Conservation (phyloP, 345 rosid genomes). For the Eucalyptus polyanthemos region DNA sequence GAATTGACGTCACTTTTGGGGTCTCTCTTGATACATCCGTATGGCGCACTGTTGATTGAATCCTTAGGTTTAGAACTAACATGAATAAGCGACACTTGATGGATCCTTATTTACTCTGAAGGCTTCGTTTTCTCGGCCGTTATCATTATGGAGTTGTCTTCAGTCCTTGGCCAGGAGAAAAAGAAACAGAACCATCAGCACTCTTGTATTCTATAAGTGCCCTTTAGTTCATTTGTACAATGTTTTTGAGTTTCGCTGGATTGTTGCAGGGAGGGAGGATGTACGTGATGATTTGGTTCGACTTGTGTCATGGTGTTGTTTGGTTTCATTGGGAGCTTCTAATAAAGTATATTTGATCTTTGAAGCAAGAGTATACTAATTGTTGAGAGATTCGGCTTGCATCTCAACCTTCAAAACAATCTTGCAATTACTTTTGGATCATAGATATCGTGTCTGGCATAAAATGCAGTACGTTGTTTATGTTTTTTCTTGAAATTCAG, state of each 20-base stretch:
- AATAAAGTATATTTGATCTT: not conserved
- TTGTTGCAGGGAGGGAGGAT: not conserved
- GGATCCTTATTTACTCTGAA: not conserved
- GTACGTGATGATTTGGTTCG: not conserved
- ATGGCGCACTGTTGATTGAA: not conserved
- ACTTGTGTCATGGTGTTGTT: not conserved
- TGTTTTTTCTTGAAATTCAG: not conserved
- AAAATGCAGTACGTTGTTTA: not conserved
- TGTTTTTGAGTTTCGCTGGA: not conserved
- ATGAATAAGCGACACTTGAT: not conserved
- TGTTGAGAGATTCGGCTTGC: not conserved
- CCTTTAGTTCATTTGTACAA: not conserved
- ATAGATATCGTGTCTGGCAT: not conserved
- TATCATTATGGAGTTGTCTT: not conserved
- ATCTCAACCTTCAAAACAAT: not conserved
- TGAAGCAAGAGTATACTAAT: not conserved
- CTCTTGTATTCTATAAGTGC: not conserved
- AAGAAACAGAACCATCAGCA: not conserved
- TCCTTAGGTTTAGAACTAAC: not conserved
- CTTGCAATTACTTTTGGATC: not conserved
- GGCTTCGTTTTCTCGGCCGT: not conserved
- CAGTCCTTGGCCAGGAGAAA: not conserved
- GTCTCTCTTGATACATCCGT: not conserved
- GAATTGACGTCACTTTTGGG: not conserved
- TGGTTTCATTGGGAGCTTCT: not conserved